These are phyloP conservation scores for Aegilops sharonensis DNA, from an alignment of 176 grass and related monocot genomes.

Conservation along the genomic window DNA sequence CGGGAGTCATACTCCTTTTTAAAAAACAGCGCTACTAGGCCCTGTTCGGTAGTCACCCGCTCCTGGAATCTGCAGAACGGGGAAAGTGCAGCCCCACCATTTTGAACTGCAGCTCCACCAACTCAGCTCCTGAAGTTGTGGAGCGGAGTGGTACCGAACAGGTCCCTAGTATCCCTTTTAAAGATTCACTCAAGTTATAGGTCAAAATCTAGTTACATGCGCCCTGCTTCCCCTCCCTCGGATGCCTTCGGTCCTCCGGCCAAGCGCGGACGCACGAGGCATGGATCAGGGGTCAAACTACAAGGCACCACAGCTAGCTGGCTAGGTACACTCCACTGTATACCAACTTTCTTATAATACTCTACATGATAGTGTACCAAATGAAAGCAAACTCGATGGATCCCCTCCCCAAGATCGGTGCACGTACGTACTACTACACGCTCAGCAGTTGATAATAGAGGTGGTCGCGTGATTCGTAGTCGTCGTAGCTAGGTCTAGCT, in stretches of 20 bases:
- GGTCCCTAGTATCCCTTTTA: background rate
- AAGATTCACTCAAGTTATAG: background rate
- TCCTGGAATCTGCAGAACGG: no score
- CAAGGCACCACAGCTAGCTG: background rate
- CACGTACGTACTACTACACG: background rate
- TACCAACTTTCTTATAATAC: background rate
- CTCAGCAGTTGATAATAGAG: background rate
- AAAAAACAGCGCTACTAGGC: no score
- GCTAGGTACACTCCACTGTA: background rate
- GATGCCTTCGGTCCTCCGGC: background rate
- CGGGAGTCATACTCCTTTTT: no score
- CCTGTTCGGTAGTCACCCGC: no score
- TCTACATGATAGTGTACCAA: background rate
- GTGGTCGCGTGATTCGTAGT: background rate
- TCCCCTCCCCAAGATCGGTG: background rate
- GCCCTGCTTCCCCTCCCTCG: background rate
- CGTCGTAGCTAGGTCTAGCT: background rate
- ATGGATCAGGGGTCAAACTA: slow-evolving; percentile 46
- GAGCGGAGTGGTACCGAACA: no score
- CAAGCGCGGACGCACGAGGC: slow-evolving; percentile 36
- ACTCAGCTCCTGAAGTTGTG: no score
- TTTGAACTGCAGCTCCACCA: no score
- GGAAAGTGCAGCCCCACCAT: no score
- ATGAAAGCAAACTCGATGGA: background rate
- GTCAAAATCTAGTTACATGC: background rate